phyloP scores from a whole-genome alignment of 75 land plant genomes.

The Sequoia sempervirens region DNA sequence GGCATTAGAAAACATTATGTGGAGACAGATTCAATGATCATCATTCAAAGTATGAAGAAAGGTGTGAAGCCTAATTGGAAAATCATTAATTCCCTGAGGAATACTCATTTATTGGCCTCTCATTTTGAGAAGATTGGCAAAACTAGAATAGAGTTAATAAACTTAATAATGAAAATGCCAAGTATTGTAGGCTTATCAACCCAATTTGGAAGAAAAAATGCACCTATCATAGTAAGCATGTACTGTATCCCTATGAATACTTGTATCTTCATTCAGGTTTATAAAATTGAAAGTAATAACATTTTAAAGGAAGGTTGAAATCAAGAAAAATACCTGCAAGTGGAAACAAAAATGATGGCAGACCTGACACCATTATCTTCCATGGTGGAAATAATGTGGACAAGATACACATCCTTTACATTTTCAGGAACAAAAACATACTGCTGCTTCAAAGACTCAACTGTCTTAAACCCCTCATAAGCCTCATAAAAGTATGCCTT shows the following conservation, averaged over 20 bases:
- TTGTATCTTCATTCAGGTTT: background rate
- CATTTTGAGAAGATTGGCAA: no score
- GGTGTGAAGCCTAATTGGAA: no score
- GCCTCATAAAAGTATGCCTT: constrained; percentile 86
- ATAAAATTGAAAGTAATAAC: background rate
- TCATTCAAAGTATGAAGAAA: no score
- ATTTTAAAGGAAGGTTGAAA: background rate
- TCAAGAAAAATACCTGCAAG: constrained; percentile 67
- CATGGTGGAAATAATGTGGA: constrained; percentile 62
- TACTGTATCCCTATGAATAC: no score
- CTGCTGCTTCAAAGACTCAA: constrained; percentile 80
- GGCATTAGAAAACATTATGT: no score
- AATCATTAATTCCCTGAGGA: no score
- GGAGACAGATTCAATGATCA: no score
- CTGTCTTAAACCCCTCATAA: constrained; percentile 93
- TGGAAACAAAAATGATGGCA: constrained; percentile 88
- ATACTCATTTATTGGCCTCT: no score
- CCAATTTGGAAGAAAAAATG: no score
- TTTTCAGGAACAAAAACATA: constrained; percentile 65
- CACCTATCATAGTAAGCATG: background rate
- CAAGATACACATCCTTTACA: constrained; percentile 88
- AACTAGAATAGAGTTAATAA: no score
- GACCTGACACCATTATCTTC: constrained; percentile 79
- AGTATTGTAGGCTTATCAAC: no score
- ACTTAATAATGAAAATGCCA: no score